Conservation (phyloP, 768 basidiomycete genomes). For the Tubosaeta sp. region DNA sequence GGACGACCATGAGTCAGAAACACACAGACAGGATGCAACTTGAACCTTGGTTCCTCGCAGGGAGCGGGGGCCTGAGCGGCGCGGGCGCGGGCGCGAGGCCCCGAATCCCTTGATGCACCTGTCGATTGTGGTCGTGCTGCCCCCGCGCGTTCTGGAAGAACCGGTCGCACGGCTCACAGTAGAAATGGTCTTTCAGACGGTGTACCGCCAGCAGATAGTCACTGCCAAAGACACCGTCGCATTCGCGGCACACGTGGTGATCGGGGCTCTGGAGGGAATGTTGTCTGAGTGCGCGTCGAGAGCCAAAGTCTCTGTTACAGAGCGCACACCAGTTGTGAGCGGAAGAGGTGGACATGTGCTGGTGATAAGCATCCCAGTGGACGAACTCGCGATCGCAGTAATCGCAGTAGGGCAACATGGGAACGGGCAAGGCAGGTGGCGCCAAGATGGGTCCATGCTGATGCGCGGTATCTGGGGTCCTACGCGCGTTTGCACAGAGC, state of each 20-base stretch:
- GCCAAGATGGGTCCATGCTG: not conserved
- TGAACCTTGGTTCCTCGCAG: no score
- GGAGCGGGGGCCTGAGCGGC: no score
- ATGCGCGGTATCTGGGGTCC: conserved; percentile 21
- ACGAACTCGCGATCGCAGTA: conserved; percentile 29
- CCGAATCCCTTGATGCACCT: not conserved
- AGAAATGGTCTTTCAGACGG: not conserved
- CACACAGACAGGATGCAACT: no score
- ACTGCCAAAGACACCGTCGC: not conserved
- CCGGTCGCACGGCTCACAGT: not conserved
- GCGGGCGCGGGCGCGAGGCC: no score
- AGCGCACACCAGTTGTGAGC: not conserved
- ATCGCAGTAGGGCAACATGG: conserved; percentile 31
- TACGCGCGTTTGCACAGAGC: conserved; percentile 22
- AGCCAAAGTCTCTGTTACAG: not conserved
- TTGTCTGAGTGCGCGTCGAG: not conserved
- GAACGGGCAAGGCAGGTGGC: not conserved
- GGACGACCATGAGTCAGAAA: no score
- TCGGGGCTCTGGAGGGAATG: not conserved
- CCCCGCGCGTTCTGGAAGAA: not conserved
- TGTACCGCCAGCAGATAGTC: not conserved
- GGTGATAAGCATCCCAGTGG: not conserved
- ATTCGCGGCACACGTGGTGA: not conserved
- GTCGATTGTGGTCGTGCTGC: not conserved
- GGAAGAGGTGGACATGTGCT: not conserved